Evolutionary conservation across 345 rosid species (phyloP).

Genomic region (Citropsis articulata): DNA sequence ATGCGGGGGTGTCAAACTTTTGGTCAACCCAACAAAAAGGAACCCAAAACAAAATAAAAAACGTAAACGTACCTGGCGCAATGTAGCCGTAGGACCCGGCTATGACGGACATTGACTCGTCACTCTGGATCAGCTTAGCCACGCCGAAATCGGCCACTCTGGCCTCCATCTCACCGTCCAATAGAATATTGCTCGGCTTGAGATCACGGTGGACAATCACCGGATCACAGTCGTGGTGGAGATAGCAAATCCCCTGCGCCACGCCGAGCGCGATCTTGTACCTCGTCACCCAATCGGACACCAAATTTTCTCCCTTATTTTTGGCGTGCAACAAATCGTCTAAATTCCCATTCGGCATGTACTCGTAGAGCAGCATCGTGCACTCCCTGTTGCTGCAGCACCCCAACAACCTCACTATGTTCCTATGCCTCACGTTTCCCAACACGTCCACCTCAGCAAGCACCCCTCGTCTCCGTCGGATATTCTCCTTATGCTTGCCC

Average conservation of each 20-base stretch:
- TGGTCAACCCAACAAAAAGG: slow-evolving; percentile 20
- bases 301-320: slow-evolving; percentile 57
- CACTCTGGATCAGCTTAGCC: slow-evolving; percentile 79
- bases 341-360: slow-evolving; percentile 91
- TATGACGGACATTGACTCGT: slow-evolving; percentile 99
- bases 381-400: slow-evolving; percentile 87
- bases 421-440: slow-evolving; percentile 85
- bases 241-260: slow-evolving; percentile 98
- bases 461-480: slow-evolving; percentile 74
- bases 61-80: slow-evolving; percentile 70
- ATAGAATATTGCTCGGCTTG: slow-evolving; percentile 82
- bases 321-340: slow-evolving; percentile 83
- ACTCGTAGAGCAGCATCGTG: slow-evolving; percentile 92
- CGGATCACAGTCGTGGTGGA: slow-evolving; percentile 97
- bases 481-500: slow-evolving; percentile 75
- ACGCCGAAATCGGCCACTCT: slow-evolving; percentile 99
- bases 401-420: slow-evolving; percentile 88
- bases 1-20: slow-evolving; percentile 1
- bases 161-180: slow-evolving; percentile 94
- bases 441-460: slow-evolving; percentile 91
- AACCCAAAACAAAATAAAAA: not conserved
- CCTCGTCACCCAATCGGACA: slow-evolving; percentile 81
- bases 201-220: slow-evolving; percentile 96
- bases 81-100: slow-evolving; percentile 99
- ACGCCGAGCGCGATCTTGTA: slow-evolving; percentile 88